Conservation (phyloP, 2,329 filamentous ascomycete genomes). For the Fusarium gaditjirri region DNA sequence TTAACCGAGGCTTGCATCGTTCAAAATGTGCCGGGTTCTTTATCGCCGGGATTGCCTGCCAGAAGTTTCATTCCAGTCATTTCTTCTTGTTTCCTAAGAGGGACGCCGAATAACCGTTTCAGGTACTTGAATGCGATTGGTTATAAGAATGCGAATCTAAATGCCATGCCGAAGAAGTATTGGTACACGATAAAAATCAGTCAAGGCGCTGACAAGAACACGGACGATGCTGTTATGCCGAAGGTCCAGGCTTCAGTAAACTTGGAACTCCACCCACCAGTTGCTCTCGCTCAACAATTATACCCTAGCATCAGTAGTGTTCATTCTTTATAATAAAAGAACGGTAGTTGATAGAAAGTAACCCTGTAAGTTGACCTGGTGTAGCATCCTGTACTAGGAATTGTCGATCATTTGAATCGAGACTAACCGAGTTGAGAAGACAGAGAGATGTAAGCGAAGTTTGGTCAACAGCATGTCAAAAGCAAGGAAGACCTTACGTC, state of each 20-base stretch:
- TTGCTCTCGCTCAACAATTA: neutral
- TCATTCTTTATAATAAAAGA: no score
- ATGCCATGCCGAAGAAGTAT: no score
- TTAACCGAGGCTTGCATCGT: no score
- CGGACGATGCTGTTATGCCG: neutral
- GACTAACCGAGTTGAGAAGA: neutral
- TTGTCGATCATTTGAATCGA: neutral
- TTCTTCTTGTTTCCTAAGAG: no score
- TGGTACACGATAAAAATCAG: no score
- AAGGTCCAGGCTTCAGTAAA: neutral
- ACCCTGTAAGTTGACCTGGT: neutral
- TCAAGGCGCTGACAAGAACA: neutral
- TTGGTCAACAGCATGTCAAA: neutral
- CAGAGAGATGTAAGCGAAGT: neutral
- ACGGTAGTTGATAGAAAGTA: neutral
- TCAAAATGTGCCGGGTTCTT: no score
- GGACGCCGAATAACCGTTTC: no score
- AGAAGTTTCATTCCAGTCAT: no score
- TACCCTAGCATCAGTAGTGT: neutral
- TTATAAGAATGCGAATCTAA: no score
- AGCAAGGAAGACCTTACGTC: neutral
- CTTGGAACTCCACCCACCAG: neutral
- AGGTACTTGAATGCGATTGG: no score
- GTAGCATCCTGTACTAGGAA: neutral
- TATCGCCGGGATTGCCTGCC: no score